phyloP scores from a whole-genome alignment of 2,329 filamentous ascomycete genomes.

The Aspergillus luchuensis region DNA sequence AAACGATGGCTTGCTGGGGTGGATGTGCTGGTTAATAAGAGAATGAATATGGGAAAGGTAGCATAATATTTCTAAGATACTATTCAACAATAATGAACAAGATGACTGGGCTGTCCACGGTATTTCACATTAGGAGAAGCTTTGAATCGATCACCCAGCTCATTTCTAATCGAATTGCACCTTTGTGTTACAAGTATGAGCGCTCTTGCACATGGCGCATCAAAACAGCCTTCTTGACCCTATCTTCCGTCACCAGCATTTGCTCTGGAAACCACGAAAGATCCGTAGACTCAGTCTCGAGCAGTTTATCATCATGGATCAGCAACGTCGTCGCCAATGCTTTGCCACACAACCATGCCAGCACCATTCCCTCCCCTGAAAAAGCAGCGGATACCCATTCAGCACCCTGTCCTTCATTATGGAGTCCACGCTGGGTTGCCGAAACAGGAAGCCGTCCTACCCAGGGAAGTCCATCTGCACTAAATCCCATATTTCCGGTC shows the following conservation, averaged over 20 bases:
- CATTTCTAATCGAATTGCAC: too few species aligned
- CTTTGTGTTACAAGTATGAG: not conserved
- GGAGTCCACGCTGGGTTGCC: constrained; percentile 14
- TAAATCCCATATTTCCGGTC: constrained; percentile 53
- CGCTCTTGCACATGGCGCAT: not conserved
- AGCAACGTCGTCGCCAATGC: constrained; percentile 31
- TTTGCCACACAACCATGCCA: constrained; percentile 34
- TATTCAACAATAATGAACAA: too few species aligned
- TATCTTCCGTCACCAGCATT: constrained; percentile 30
- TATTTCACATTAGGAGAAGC: too few species aligned
- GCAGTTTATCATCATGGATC: constrained; percentile 15
- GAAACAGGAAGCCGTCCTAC: constrained; percentile 47
- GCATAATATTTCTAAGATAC: not conserved
- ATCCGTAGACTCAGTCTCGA: constrained; percentile 10
- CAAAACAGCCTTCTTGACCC: constrained; percentile 21
- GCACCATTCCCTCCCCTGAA: constrained; percentile 37
- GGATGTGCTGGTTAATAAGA: constrained; percentile 26
- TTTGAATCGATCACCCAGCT: too few species aligned
- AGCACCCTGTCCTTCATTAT: constrained; percentile 6
- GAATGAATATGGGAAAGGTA: constrained; percentile 21
- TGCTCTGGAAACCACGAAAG: constrained; percentile 34
- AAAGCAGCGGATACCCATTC: constrained; percentile 36
- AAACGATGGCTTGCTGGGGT: constrained; percentile 24
- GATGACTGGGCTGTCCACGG: too few species aligned
- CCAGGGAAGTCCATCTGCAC: constrained; percentile 53